Evolutionary conservation across 2,329 filamentous ascomycete species (phyloP).

Genomic region (Neoarthrinium moseri): DNA sequence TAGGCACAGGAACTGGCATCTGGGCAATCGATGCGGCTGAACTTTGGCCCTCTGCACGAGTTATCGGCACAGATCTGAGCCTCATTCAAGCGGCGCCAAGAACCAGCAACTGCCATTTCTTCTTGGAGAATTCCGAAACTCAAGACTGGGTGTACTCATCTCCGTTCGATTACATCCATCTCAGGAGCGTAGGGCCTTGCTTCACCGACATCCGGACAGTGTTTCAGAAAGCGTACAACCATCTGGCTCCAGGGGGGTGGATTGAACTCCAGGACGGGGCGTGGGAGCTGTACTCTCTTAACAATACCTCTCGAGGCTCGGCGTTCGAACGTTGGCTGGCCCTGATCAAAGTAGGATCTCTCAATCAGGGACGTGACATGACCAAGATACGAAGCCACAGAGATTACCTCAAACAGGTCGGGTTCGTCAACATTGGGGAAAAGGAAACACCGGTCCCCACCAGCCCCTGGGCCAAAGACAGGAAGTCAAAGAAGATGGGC

Average conservation of each 20-base stretch:
- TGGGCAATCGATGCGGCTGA: constrained; percentile 10
- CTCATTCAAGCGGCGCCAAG: constrained; percentile 6
- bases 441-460: not conserved
- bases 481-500: not conserved
- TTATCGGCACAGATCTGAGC: constrained; percentile 10
- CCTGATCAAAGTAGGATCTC: not conserved
- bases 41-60: not conserved
- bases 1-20: constrained; percentile 10
- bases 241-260: constrained; percentile 2
- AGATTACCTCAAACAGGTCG: not conserved
- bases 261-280: not conserved
- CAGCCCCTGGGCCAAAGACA: not conserved
- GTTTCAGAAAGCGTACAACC: not conserved
- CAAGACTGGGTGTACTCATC: not conserved
- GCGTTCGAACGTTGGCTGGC: constrained; percentile 1
- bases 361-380: not conserved
- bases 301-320: not conserved
- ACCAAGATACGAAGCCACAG: not conserved
- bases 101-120: constrained; percentile 2
- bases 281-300: not conserved
- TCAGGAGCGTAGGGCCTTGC: not conserved
- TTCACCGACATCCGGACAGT: not conserved
- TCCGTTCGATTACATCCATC: constrained; percentile 2
- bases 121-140: constrained; percentile 6
- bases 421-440: not conserved